These are phyloP conservation scores for Thelonectria rubi DNA, from an alignment of 2,329 filamentous ascomycete genomes.

Conservation along the genomic window DNA sequence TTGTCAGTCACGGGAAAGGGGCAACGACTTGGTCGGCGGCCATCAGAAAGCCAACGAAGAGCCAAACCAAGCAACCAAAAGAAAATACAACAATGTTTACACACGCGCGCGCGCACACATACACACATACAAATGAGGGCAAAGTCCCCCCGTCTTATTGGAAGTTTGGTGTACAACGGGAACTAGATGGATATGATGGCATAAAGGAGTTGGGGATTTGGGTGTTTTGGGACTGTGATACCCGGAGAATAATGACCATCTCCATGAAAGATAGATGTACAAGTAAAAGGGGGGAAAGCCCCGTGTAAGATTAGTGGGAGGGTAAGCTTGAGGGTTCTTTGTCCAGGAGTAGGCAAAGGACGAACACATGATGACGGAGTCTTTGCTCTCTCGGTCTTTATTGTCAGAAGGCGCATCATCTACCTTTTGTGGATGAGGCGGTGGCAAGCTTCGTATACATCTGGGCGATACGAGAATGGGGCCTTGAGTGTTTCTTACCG, in stretches of 20 bases:
- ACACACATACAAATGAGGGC: background rate
- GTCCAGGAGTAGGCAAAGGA: no score
- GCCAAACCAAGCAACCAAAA: conserved; percentile 17
- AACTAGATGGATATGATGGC: background rate
- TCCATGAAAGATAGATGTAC: background rate
- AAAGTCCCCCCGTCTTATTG: background rate
- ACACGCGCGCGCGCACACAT: background rate
- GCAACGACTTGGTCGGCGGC: conserved; percentile 6
- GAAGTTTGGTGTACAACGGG: background rate
- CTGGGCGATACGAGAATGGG: no score
- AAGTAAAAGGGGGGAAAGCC: background rate
- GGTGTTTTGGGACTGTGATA: conserved; percentile 11
- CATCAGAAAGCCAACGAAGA: conserved; percentile 16
- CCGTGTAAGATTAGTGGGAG: no score
- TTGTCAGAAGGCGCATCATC: no score
- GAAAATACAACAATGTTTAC: conserved; percentile 26
- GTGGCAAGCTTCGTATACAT: no score
- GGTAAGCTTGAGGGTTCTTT: no score
- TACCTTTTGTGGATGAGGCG: no score
- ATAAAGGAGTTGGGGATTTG: background rate
- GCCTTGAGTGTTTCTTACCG: no score
- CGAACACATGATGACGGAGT: no score
- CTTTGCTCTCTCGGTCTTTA: no score
- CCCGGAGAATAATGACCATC: background rate
- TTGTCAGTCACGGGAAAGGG: conserved; percentile 21